A percentile compares a stretch with the other conserved stretches of the same genome.
Conservation (phyloP, 106 monocot species). For the Amphibolis antarctica region DNA sequence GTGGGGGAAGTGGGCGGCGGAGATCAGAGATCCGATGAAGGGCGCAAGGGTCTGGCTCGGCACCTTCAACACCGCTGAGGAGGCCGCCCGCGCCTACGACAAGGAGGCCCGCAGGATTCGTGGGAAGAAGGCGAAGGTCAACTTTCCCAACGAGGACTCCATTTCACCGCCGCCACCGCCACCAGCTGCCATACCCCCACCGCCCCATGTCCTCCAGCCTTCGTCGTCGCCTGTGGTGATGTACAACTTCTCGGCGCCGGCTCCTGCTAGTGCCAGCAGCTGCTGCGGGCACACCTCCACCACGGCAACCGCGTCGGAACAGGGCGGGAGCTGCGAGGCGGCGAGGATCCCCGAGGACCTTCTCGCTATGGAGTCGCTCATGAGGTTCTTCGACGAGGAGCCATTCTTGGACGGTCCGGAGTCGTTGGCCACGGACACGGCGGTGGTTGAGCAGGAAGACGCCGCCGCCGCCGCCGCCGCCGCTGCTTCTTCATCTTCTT, state of each 20-base stretch:
- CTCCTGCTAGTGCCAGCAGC: background rate
- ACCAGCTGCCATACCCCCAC: background rate
- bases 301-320: background rate
- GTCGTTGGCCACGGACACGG: background rate
- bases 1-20: constrained; percentile 8
- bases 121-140: constrained; percentile 7
- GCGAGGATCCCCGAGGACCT: background rate
- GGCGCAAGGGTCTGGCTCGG: constrained; percentile 3
- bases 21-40: constrained; percentile 9
- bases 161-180: background rate
- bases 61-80: constrained; percentile 9
- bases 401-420: background rate
- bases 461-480: background rate
- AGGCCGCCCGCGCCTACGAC: constrained; percentile 8
- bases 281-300: background rate
- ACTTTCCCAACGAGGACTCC: constrained; percentile 5
- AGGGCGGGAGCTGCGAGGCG: background rate
- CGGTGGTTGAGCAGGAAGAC: background rate
- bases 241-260: background rate
- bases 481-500: background rate
- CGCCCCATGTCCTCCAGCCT: background rate
- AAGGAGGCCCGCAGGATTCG: constrained; percentile 4
- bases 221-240: background rate
- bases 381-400: background rate
- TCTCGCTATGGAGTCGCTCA: background rate